phyloP scores from a whole-genome alignment of 2,329 filamentous ascomycete species.

The Fusarium multiceps region DNA sequence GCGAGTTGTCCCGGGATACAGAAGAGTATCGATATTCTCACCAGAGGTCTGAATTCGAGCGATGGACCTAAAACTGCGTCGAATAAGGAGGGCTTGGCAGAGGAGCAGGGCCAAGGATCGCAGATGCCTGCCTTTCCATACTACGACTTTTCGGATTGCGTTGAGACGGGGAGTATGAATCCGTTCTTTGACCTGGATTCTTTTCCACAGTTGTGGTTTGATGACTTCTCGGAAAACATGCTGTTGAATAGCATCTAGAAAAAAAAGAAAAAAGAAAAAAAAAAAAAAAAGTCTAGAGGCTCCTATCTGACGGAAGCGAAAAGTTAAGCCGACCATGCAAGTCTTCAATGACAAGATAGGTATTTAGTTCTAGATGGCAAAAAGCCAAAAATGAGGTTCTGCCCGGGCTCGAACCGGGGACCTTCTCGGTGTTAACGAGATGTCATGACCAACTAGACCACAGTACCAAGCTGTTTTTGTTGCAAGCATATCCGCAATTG shows the following conservation, averaged over 20 bases:
- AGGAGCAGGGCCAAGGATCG: neutral
- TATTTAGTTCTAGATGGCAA: rapidly evolving
- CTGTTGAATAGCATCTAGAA: neutral
- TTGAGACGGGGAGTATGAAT: neutral
- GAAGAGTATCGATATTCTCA: neutral
- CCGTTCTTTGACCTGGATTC: neutral
- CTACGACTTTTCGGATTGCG: neutral
- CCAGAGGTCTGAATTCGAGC: neutral
- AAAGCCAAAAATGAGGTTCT: neutral
- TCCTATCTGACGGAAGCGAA: neutral
- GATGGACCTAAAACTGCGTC: rapidly evolving
- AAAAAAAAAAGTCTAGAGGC: too few relatives aligned
- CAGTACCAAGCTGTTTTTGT: neutral
- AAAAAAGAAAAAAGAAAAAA: too few relatives aligned
- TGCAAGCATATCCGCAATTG: rapidly evolving
- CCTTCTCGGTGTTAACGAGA: neutral
- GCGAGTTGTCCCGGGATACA: neutral
- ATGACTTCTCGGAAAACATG: neutral
- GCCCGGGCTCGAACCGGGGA: neutral
- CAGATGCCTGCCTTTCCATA: slow-evolving; percentile 5
- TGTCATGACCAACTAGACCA: neutral
- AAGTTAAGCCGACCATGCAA: rapidly evolving
- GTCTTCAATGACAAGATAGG: rapidly evolving
- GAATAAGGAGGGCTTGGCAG: too few relatives aligned
- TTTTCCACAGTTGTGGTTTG: neutral